phyloP scores from a whole-genome alignment of 306 rosid species.

The Carpinus fangiana region DNA sequence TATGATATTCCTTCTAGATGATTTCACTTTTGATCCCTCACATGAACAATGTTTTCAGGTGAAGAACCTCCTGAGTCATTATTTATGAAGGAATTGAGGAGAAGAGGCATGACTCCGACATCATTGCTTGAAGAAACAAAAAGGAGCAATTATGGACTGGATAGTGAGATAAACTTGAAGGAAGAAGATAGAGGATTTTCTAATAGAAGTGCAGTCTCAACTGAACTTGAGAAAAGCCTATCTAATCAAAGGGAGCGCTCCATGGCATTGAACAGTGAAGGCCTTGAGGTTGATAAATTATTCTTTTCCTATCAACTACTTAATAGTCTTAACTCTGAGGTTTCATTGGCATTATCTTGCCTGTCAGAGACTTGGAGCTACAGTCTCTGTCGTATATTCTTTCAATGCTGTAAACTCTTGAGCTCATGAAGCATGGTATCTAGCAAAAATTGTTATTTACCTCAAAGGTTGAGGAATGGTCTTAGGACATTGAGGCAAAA shows the following conservation, averaged over 20 bases:
- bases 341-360: conserved; percentile 9
- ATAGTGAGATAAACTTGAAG: conserved; percentile 52
- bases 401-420: not conserved
- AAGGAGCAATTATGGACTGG: conserved; percentile 49
- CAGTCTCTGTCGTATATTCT: not conserved
- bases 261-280: conserved; percentile 93
- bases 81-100: conserved; percentile 92
- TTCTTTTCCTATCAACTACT: conserved; percentile 18
- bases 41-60: conserved; percentile 43
- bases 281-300: conserved; percentile 81
- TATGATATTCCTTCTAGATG: conserved; percentile 4
- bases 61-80: conserved; percentile 93
- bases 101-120: conserved; percentile 91
- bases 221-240: conserved; percentile 67
- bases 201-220: conserved; percentile 67
- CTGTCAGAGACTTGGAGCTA: not conserved
- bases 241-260: conserved; percentile 91
- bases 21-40: conserved; percentile 27
- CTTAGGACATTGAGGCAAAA: not conserved
- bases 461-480: not conserved
- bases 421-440: not conserved
- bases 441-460: not conserved
- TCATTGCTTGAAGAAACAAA: conserved; percentile 84
- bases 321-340: conserved; percentile 5
- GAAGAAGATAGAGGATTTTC: conserved; percentile 59